Percentiles rank a stretch among this genome's conserved stretches.
Conservation (phyloP, 2,329 filamentous ascomycete genomes). For the Sphaerulina populicola region DNA sequence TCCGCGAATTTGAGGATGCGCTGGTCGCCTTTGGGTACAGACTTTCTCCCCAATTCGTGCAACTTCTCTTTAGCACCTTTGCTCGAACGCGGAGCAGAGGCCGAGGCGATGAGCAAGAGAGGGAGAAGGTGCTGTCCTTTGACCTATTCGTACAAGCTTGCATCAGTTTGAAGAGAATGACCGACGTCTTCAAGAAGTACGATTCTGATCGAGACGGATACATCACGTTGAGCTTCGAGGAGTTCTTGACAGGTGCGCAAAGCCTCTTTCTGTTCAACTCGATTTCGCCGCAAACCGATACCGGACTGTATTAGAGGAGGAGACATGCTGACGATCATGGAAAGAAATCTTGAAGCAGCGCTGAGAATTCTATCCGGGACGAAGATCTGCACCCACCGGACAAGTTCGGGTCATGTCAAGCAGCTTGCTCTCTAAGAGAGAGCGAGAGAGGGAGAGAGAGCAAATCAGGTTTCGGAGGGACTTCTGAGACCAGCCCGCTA, state of each 20-base stretch:
- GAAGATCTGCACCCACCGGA: too few species aligned
- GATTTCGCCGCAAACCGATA: conserved; percentile 45
- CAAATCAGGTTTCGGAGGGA: too few species aligned
- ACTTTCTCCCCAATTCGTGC: conserved; percentile 73
- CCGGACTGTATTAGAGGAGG: conserved; percentile 40
- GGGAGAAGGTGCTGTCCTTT: conserved; percentile 49
- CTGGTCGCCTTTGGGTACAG: conserved; percentile 88
- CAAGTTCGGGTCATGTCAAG: too few species aligned
- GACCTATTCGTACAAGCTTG: conserved; percentile 97
- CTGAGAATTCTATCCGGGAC: conserved; percentile 5
- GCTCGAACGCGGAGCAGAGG: conserved; percentile 45
- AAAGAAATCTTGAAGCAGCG: conserved; percentile 24
- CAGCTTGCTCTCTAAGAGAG: too few species aligned
- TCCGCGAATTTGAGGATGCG: conserved; percentile 81
- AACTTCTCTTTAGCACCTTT: conserved; percentile 78
- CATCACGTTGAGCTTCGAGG: conserved; percentile 49
- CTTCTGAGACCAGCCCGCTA: too few species aligned
- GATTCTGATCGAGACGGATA: conserved; percentile 95
- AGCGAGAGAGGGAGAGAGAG: too few species aligned
- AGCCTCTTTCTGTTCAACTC: conserved; percentile 48
- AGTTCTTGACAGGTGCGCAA: conserved; percentile 50
- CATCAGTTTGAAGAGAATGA: conserved; percentile 96
- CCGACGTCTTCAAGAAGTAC: conserved; percentile 98
- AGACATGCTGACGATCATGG: conserved; percentile 15
- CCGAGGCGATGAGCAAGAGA: conserved; percentile 32